phyloP scores from a whole-genome alignment of 2,329 filamentous ascomycete species.

The Aspergillus ochraceus region DNA sequence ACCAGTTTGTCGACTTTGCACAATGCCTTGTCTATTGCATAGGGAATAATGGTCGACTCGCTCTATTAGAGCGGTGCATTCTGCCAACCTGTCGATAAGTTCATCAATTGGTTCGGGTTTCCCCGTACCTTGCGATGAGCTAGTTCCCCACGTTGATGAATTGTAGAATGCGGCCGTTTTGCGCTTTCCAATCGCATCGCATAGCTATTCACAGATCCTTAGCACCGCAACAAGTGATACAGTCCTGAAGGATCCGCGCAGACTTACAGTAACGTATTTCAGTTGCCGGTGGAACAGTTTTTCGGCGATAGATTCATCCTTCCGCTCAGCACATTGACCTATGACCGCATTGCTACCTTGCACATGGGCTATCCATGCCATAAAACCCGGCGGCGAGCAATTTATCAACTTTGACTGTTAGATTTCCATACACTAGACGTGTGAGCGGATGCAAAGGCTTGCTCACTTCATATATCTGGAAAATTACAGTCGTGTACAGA shows the following conservation, averaged over 20 bases:
- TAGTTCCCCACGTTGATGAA: constrained; percentile 5
- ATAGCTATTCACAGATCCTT: constrained; percentile 12
- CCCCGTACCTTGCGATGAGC: background rate
- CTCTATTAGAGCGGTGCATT: constrained; percentile 19
- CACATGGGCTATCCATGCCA: constrained; percentile 23
- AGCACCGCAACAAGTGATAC: background rate
- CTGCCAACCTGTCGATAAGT: constrained; percentile 17
- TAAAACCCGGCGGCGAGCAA: constrained; percentile 21
- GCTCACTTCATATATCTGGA: constrained; percentile 25
- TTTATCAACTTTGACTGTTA: constrained; percentile 19
- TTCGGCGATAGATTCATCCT: constrained; percentile 10
- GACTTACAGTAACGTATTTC: constrained; percentile 21
- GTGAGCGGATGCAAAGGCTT: background rate
- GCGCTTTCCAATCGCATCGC: constrained; percentile 20
- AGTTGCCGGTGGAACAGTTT: constrained; percentile 21
- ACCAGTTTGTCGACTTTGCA: constrained; percentile 1
- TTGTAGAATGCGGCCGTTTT: constrained; percentile 17
- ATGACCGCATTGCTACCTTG: constrained; percentile 22
- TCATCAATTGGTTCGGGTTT: constrained; percentile 18
- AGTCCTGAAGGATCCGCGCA: too few species aligned
- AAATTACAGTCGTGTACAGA: constrained; percentile 21
- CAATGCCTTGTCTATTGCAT: background rate
- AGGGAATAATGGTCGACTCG: constrained; percentile 15
- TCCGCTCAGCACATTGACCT: constrained; percentile 7
- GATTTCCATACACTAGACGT: background rate